phyloP scores from a whole-genome alignment of 2,329 filamentous ascomycete species.

The Sordariomycetes sp. region DNA sequence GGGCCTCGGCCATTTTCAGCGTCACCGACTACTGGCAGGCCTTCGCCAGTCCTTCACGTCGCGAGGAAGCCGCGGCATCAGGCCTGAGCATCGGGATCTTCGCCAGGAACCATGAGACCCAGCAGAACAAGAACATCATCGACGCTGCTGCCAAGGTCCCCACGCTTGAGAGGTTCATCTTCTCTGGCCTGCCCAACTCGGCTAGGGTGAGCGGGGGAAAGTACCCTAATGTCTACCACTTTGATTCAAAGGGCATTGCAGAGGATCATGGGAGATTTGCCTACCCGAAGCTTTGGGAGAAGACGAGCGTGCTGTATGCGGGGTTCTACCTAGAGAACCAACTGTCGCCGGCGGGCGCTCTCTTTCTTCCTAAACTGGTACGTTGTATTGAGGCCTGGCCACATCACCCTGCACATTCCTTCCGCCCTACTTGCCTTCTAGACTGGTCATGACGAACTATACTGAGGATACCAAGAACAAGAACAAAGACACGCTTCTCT shows the following conservation, averaged over 20 bases:
- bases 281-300: too few relatives aligned
- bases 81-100: conserved; percentile 29
- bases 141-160: conserved; percentile 35
- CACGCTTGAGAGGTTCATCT: conserved; percentile 36
- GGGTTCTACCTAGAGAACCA: too few relatives aligned
- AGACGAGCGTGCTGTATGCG: too few relatives aligned
- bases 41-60: conserved; percentile 32
- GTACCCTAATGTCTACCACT: conserved; percentile 39
- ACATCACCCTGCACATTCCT: too few relatives aligned
- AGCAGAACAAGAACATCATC: conserved; percentile 42
- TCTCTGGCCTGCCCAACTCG: conserved; percentile 38
- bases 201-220: conserved; percentile 31
- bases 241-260: conserved; percentile 33
- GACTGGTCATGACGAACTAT: too few relatives aligned
- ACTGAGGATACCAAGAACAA: too few relatives aligned
- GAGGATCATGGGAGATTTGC: too few relatives aligned
- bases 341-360: too few relatives aligned
- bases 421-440: too few relatives aligned
- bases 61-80: conserved; percentile 21
- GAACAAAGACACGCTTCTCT: too few relatives aligned
- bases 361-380: too few relatives aligned
- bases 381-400: too few relatives aligned
- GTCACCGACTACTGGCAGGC: conserved; percentile 46
- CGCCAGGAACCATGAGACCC: conserved; percentile 35
- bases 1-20: conserved; percentile 39